phyloP scores from a whole-genome alignment of 495 filamentous ascomycete genomes.

The Penicillium desertorum region DNA sequence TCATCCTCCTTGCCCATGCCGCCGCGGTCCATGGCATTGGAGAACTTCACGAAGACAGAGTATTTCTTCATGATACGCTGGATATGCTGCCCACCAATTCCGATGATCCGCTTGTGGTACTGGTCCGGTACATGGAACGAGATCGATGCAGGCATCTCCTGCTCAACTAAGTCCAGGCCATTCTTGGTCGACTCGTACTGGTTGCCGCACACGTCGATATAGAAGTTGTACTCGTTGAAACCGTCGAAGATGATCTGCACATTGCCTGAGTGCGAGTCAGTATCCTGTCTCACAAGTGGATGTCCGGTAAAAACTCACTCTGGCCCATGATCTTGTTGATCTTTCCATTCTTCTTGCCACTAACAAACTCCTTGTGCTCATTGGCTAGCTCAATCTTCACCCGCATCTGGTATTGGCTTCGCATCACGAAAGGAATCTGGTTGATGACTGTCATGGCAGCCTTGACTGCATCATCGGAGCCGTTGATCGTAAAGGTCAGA shows the following conservation, averaged over 20 bases:
- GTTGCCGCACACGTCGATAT: conserved; percentile 92
- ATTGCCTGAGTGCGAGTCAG: conserved; percentile 55
- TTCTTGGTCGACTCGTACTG: conserved; percentile 90
- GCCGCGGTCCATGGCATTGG: conserved; percentile 97
- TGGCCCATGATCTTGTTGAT: conserved; percentile 99
- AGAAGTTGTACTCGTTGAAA: conserved; percentile 99
- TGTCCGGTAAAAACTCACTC: conserved; percentile 52
- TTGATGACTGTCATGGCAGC: conserved; percentile 89
- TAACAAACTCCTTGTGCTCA: conserved; percentile 99
- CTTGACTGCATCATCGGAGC: conserved; percentile 94
- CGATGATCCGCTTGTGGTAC: conserved; percentile 99
- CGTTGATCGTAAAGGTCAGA: conserved; percentile 87
- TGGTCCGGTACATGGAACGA: conserved; percentile 99
- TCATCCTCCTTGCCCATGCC: conserved; percentile 93
- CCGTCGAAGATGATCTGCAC: conserved; percentile 99
- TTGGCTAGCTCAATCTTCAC: conserved; percentile 99
- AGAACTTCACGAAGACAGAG: conserved; percentile 99
- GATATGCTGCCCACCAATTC: conserved; percentile 96
- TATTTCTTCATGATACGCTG: conserved; percentile 99
- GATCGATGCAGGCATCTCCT: conserved; percentile 98
- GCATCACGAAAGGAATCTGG: conserved; percentile 83
- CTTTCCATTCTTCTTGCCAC: conserved; percentile 99
- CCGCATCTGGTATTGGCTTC: conserved; percentile 85
- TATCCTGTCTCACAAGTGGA: not conserved
- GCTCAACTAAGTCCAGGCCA: conserved; percentile 88